A percentile compares a stretch with the other conserved stretches of the same genome.
phyloP scores from a whole-genome alignment of 2,329 filamentous ascomycete genomes.

The Alternaria gansuensis region DNA sequence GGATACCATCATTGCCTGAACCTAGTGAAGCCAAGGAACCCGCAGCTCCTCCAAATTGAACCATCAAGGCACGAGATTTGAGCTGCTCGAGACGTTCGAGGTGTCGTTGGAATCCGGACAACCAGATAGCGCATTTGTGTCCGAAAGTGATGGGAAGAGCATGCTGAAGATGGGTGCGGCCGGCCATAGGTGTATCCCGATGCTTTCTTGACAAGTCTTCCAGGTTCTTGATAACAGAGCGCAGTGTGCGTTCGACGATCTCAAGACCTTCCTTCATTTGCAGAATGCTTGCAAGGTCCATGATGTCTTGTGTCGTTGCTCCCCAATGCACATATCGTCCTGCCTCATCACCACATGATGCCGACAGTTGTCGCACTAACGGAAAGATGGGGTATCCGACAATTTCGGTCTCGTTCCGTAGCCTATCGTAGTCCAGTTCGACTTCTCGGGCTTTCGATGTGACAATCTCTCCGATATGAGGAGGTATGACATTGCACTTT shows the following conservation, averaged over 20 bases:
- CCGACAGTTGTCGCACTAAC: slow-evolving; percentile 60
- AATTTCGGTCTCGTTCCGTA: slow-evolving; percentile 60
- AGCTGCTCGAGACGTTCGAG: slow-evolving; percentile 60
- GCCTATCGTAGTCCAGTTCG: slow-evolving; percentile 56
- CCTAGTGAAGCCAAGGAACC: slow-evolving; percentile 65
- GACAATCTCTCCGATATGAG: slow-evolving; percentile 49
- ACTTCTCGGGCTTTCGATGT: slow-evolving; percentile 42
- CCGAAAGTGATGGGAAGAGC: slow-evolving; percentile 66
- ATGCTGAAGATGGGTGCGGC: slow-evolving; percentile 66
- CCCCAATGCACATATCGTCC: slow-evolving; percentile 66
- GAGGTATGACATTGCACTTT: slow-evolving; percentile 58
- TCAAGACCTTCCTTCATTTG: slow-evolving; percentile 63
- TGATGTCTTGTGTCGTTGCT: slow-evolving; percentile 68
- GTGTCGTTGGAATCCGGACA: slow-evolving; percentile 62
- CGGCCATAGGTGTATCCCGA: slow-evolving; percentile 65
- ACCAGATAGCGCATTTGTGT: slow-evolving; percentile 66
- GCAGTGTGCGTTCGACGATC: slow-evolving; percentile 59
- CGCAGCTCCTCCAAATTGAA: slow-evolving; percentile 66
- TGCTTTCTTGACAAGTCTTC: slow-evolving; percentile 57
- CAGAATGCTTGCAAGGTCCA: slow-evolving; percentile 64
- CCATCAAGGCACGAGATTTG: slow-evolving; percentile 58
- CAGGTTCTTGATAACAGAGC: slow-evolving; percentile 56
- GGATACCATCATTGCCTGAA: slow-evolving; percentile 57
- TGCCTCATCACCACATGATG: slow-evolving; percentile 49
- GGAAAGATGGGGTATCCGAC: slow-evolving; percentile 65